Conservation (phyloP, 805 yeast genomes). For the Myxozyma mucilagina region DNA sequence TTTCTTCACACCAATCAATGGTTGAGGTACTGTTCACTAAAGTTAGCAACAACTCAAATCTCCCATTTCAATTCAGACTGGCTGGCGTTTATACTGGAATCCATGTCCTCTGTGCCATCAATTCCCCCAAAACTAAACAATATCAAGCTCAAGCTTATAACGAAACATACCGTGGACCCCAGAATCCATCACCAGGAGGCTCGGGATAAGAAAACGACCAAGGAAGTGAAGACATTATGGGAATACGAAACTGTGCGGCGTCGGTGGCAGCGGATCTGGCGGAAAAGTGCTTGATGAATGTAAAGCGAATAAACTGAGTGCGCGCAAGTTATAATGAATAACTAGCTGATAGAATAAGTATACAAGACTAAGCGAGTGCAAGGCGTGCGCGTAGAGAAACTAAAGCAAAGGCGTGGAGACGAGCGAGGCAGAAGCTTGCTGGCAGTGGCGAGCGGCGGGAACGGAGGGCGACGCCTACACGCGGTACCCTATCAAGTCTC, state of each 20-base stretch:
- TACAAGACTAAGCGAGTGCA: background rate
- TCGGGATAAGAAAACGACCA: slow-evolving; percentile 52
- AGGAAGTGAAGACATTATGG: slow-evolving; percentile 15
- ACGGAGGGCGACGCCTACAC: background rate
- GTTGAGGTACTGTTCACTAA: slow-evolving; percentile 61
- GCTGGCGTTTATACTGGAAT: too few species aligned
- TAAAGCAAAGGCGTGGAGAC: background rate
- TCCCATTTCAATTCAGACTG: too few species aligned
- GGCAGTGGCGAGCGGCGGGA: slow-evolving; percentile 7
- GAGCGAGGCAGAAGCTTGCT: background rate
- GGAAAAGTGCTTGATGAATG: background rate
- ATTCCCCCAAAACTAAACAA: background rate
- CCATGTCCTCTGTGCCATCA: background rate
- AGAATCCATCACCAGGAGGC: slow-evolving; percentile 58
- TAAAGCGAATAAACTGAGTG: background rate
- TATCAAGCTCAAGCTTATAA: background rate
- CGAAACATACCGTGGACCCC: slow-evolving; percentile 54
- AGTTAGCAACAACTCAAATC: background rate
- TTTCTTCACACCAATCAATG: slow-evolving; percentile 99
- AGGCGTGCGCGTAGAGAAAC: background rate
- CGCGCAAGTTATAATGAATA: background rate
- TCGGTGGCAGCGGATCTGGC: background rate
- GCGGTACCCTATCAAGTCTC: slow-evolving; percentile 1
- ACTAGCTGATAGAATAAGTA: background rate
- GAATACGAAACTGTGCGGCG: slow-evolving; percentile 1